Evolutionary conservation across 139 green algal genomes (phyloP), one percentile per base, ranked within the genome.

Genomic region (Haematococcus sp.): DNA sequence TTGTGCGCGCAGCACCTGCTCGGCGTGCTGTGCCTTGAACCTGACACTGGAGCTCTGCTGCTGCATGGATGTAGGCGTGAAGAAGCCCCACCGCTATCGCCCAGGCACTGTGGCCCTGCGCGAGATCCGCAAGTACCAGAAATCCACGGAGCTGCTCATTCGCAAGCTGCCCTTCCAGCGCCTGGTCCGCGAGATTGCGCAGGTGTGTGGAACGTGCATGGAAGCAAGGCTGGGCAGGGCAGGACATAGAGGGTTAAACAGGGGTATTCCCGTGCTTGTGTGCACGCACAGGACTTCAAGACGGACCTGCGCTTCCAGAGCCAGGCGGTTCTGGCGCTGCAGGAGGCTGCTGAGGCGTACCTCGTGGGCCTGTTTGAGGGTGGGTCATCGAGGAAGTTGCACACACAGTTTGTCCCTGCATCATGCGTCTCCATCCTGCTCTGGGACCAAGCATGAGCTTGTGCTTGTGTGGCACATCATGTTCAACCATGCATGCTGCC

Each of bases 281-380:
- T 97, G 87, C 97, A 97, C 68, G 90, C 93, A 31, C 91, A 98
- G 88, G 93, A 98, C 88, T 98, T 97, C 91, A 98, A 98, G 89
- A 83, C 81, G 63, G 81, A 98, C 89, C 88, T 98, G 77, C 88
- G 94, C 75, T 98, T 98, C 89, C 93, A 98, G 89, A 83, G 71
- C 76, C 88, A 84, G 91, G 87, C 84, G 22, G 91, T 98, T 49
- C 86, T 97, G 63, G 95, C 90, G 30, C 88, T 98, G 61, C 94
- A 98, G 86, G 94, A 98, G 86, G 94, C 93, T 33, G 90, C 94
- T 67, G 94, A 98, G 88, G 94, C 94, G 33, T 98, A 97, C 88
- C 87, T 98, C 72, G 94, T 98, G 32, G 94, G 94, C 69, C 87
- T 98, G 74, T 98, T 98, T 65, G 94, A 98, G 89, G 94, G 52